phyloP scores from a whole-genome alignment of 371 early-diverging fungal species.

The Apophysomyces variabilis region DNA sequence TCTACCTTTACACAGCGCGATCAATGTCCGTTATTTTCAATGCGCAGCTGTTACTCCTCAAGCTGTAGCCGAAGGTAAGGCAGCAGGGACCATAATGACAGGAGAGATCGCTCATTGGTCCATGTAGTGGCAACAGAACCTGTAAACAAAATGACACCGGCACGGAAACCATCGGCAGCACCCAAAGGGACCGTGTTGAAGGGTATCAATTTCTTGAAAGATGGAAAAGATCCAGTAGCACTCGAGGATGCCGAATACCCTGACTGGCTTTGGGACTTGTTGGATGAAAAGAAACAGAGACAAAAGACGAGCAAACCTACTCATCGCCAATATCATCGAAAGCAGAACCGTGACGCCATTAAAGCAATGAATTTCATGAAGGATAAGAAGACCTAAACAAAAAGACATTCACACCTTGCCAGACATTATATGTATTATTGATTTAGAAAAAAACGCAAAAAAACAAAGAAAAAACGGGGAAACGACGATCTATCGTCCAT shows the following conservation, averaged over 20 bases:
- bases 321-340: constrained; percentile 68
- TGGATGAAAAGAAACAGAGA: constrained; percentile 66
- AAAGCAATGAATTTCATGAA: constrained; percentile 80
- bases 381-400: constrained; percentile 69
- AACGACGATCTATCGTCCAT: not conserved
- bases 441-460: not conserved
- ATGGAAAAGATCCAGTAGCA: constrained; percentile 87
- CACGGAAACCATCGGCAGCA: constrained; percentile 56
- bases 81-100: not conserved
- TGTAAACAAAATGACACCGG: constrained; percentile 4
- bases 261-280: constrained; percentile 89
- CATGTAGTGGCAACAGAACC: constrained; percentile 2
- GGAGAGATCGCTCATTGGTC: not conserved
- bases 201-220: constrained; percentile 84
- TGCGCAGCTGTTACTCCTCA: constrained; percentile 11
- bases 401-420: not conserved
- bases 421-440: constrained; percentile 1
- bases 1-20: not conserved
- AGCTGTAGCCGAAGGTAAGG: constrained; percentile 8
- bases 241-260: constrained; percentile 88
- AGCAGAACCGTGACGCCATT: constrained; percentile 68
- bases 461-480: too few species aligned
- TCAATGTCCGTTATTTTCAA: not conserved
- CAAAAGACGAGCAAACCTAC: constrained; percentile 51
- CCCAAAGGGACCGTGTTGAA: constrained; percentile 83